Base-by-base conservation (phyloP, 352 stramenopile species). In the Globisporangium paroecandrum region DNA sequence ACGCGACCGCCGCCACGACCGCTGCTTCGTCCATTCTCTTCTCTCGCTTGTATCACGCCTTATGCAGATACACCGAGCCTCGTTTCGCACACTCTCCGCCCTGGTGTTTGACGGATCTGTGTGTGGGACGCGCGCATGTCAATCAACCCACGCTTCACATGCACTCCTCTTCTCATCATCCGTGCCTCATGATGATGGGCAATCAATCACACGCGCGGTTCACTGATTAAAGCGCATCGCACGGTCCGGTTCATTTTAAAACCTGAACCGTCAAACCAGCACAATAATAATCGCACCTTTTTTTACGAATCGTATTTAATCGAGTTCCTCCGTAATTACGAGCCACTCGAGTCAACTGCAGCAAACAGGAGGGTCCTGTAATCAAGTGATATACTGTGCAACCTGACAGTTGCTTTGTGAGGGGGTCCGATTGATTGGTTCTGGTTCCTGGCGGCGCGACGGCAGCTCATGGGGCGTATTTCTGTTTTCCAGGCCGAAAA, bases 401-500 rank as follows among this genome's bases (percentile, higher is more conserved):
- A 12, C 4, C 24, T 7, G 4, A 9, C 18, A 60, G 55, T 51
- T 51, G 43, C 43, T 51, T 51, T 51, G 5, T 13, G 53, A 58
- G 27, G 54, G 54, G 54, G 29, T 61, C 32, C 56, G 20, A 62
- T 56, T 64, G 58, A 20, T 72, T 49, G 53, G 58, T 61, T 61
- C 49, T 27, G 54, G 51, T 32, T 22, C 29, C 29, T 15, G 20
- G 24, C 66, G 47, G 32, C 24, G 62, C 22, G 47, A 36, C 24
- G 32, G 62, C 41, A n/a, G 22, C 46, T 15, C 46, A 29, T 38
- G 46, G 51, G 24, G 36, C 12, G 70, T 75, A 89, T 83, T 89
- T 74, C 78, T 73, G 78, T 81, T 89, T 89, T 79, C 53, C 66
- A 59, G 54, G 38, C 66, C 59, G 65, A 64, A 71, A 58, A 65